Percentiles rank a stretch among this genome's conserved stretches.
Conservation (phyloP, 306 rosid genomes). For the Comarum palustre region DNA sequence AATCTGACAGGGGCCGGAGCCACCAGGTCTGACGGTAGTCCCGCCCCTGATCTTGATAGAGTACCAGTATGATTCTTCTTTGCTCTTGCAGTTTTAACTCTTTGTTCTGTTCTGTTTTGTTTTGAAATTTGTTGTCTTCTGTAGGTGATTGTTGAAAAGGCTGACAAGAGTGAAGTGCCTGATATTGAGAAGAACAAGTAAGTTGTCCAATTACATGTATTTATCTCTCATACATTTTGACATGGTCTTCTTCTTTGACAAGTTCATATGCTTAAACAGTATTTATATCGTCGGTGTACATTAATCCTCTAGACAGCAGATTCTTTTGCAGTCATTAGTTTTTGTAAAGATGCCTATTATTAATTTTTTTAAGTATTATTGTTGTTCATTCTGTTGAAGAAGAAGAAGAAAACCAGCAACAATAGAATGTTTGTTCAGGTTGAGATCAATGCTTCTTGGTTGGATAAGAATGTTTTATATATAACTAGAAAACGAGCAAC, state of each 20-base stretch:
- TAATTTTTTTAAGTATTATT: too few species aligned
- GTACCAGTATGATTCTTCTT: slow-evolving; percentile 50
- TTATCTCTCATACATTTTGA: background rate
- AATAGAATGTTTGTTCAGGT: too few species aligned
- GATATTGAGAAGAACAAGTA: slow-evolving; percentile 62
- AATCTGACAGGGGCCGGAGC: too few species aligned
- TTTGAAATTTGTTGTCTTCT: slow-evolving; percentile 10
- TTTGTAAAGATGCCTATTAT: too few species aligned
- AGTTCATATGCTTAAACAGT: background rate
- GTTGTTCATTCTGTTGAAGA: background rate
- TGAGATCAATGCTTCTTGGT: background rate
- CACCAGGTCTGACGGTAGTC: too few species aligned
- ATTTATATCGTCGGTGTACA: background rate
- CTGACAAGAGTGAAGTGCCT: slow-evolving; percentile 63
- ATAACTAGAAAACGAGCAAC: background rate
- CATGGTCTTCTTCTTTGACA: background rate
- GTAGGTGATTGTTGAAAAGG: slow-evolving; percentile 72
- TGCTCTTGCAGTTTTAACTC: background rate
- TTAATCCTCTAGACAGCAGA: background rate
- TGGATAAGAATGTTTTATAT: background rate
- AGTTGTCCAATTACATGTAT: slow-evolving; percentile 20
- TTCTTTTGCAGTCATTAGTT: background rate
- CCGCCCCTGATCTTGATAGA: too few species aligned
- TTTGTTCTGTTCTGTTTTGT: background rate
- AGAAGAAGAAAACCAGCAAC: too few species aligned